Percentiles rank a stretch among this genome's conserved stretches.
Evolutionary conservation across 371 early-diverging fungal genomes (phyloP).

Genomic region (Choanephora cucurbitarum): DNA sequence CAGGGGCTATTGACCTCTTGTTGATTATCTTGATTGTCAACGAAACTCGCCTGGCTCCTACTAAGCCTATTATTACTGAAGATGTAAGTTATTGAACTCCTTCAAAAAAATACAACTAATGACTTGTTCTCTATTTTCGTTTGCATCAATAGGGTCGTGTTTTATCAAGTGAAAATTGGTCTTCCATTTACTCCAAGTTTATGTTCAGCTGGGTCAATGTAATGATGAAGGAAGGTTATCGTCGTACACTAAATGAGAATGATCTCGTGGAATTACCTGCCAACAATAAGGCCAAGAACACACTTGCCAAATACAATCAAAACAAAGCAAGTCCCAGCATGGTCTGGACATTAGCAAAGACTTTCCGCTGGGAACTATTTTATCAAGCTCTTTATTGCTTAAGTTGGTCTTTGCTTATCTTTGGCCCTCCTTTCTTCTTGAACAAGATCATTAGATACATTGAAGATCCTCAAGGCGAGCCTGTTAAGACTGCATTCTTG

Average conservation of each 20-base stretch:
- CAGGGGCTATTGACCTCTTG: conserved; percentile 7
- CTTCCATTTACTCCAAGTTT: conserved; percentile 54
- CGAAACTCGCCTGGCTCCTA: conserved; percentile 38
- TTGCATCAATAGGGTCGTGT: conserved; percentile 28
- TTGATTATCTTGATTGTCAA: conserved; percentile 29
- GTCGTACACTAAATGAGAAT: conserved; percentile 48
- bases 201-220: conserved; percentile 59
- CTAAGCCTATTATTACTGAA: conserved; percentile 33
- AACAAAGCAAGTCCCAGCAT: conserved; percentile 12
- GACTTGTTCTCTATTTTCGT: not conserved
- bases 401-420: conserved; percentile 53
- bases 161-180: conserved; percentile 54
- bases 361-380: conserved; percentile 41
- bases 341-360: conserved; percentile 27
- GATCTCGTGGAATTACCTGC: conserved; percentile 51
- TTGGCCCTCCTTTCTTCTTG: conserved; percentile 60
- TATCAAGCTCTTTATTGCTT: conserved; percentile 47
- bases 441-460: conserved; percentile 60
- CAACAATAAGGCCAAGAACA: conserved; percentile 39
- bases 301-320: conserved; percentile 23
- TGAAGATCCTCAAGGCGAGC: conserved; percentile 39
- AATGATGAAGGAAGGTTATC: conserved; percentile 56
- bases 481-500: conserved; percentile 51
- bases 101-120: not conserved
- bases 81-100: conserved; percentile 18